Conservation (phyloP, 805 yeast species). For the Schwanniomyces yamadae region DNA sequence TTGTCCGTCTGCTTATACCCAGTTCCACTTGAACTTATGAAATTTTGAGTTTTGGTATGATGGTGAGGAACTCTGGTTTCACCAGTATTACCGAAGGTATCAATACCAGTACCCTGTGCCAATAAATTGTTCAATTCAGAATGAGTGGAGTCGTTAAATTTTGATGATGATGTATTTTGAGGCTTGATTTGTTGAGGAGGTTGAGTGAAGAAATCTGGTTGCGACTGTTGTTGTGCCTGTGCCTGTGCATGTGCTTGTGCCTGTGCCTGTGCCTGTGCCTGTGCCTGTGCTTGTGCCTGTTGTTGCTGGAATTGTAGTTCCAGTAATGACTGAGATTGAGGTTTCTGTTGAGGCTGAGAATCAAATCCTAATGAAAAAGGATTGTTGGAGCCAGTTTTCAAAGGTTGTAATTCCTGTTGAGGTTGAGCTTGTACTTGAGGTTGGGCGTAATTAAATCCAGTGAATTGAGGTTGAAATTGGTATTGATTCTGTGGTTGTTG, state of each 20-base stretch:
- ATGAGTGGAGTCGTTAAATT: conserved; percentile 47
- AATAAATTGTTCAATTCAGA: conserved; percentile 71
- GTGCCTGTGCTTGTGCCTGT: conserved; percentile 13
- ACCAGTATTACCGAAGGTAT: conserved; percentile 90
- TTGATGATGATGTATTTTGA: conserved; percentile 32
- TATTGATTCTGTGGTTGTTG: conserved; percentile 25
- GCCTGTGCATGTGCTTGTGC: conserved; percentile 28
- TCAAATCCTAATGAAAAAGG: conserved; percentile 59
- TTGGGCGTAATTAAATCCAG: conserved; percentile 15
- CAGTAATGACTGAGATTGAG: conserved; percentile 23
- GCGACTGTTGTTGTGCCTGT: conserved; percentile 19
- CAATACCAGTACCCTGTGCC: conserved; percentile 87
- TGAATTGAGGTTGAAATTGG: conserved; percentile 27
- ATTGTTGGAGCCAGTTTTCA: conserved; percentile 72
- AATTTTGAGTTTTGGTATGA: conserved; percentile 77
- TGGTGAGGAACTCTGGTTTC: conserved; percentile 87
- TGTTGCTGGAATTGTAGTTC: conserved; percentile 20
- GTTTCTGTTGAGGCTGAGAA: conserved; percentile 19
- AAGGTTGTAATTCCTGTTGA: conserved; percentile 44
- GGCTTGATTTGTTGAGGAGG: conserved; percentile 30
- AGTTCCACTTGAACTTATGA: conserved; percentile 86
- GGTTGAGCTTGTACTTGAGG: conserved; percentile 33
- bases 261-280: conserved; percentile 16
- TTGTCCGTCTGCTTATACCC: conserved; percentile 57
- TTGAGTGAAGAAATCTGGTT: conserved; percentile 25